These are phyloP conservation scores for Corymbia calophylla DNA, from an alignment of 441 rosid species.

Conservation along the genomic window DNA sequence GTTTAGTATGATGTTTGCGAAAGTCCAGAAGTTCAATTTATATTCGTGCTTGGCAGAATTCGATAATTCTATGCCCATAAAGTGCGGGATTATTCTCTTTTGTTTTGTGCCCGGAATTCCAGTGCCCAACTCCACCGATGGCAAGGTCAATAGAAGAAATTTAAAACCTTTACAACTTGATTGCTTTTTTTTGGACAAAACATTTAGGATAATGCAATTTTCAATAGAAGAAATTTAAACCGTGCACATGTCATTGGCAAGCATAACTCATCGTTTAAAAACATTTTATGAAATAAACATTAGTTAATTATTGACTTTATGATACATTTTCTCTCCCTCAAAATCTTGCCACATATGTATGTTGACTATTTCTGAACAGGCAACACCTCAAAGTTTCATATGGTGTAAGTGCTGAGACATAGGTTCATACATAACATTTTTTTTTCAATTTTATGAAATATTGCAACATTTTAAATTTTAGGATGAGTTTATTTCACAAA, in stretches of 20 bases:
- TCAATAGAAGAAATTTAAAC: background rate
- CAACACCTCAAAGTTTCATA: background rate
- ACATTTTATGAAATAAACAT: background rate
- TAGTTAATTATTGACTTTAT: background rate
- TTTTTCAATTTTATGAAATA: too few species aligned
- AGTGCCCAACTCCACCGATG: background rate
- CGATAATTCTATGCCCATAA: background rate
- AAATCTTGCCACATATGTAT: background rate
- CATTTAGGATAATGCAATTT: background rate
- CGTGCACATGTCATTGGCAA: background rate
- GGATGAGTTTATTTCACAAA: too few species aligned
- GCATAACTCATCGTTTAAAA: background rate
- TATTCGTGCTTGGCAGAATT: background rate
- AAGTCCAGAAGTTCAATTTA: accelerated
- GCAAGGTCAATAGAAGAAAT: background rate
- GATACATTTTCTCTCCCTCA: background rate
- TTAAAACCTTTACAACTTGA: background rate
- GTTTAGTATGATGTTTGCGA: background rate
- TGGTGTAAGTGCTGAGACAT: background rate
- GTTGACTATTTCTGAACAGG: background rate
- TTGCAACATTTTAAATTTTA: too few species aligned
- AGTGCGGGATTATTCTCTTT: background rate
- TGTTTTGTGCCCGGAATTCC: background rate
- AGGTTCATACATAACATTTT: background rate
- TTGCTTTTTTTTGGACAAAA: background rate